Evolutionary conservation across 1,284 basidiomycete species (phyloP), one percentile per base, ranked within the genome.

Genomic region (Cryptococcus sp.): DNA sequence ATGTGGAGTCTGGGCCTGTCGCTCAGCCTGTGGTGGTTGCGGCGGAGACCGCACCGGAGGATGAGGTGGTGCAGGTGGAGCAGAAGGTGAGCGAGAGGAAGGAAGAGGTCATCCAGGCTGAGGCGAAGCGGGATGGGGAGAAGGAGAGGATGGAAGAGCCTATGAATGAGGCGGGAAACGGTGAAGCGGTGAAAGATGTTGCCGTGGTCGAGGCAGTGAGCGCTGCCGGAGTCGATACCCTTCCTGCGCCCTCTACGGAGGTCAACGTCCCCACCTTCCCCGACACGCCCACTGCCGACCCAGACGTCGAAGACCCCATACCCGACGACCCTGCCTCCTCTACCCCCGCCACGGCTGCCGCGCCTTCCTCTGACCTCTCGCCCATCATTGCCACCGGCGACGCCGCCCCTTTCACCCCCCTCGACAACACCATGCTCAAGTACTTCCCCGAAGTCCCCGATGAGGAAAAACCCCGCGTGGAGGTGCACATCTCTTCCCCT

Each of bases 401-500:
- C 11, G 33, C 5, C 23, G 45, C 35, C 2, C 39, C 56, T 9
- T 53, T 53, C n/a, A 67, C 68, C 4, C 69, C 68, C 11, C 51
- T 71, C 36, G 69, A 71, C 53, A 46, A 59, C 1, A 39, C 47
- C 5, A 52, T 70, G 42, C 43, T 69, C 21, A 63, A 64, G 42
- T 58, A 63, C 0, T 75, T 76, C 66, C 74, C 74, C 2, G 63
- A 63, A 20, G 74, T 76, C 2, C 74, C 74, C 8, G 70, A 73
- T 53, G 72, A 73, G 49, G 64, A 68, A 46, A 69, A 71, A 53
- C 71, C 71, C 0, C 62, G 72, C 24, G 71, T 76, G 13, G 61
- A 70, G 23, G 71, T 76, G 2, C 72, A 74, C 51, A 67, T 74
- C 33, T 66, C 66, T 9, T 63, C 65, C 3, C 67, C 70, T 7